phyloP scores from a whole-genome alignment of 2,329 filamentous ascomycete genomes.

The Aspergillus ibericus region DNA sequence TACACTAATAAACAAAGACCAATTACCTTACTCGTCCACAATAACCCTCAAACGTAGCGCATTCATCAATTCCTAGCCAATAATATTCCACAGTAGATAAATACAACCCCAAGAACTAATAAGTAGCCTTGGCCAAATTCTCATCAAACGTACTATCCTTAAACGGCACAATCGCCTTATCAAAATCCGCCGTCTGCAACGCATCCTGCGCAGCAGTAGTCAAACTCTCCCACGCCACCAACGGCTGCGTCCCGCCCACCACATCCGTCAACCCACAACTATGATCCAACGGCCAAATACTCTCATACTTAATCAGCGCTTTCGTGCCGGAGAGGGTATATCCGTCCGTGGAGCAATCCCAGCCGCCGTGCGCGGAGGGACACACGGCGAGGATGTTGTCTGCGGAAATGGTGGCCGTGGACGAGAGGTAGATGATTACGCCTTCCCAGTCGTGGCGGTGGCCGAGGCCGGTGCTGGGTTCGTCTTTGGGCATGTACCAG shows the following conservation, averaged over 20 bases:
- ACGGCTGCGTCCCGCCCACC: constrained; percentile 47
- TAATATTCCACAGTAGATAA: too few relatives aligned
- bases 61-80: too few relatives aligned
- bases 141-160: constrained; percentile 48
- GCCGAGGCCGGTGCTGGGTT: constrained; percentile 46
- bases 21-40: too few relatives aligned
- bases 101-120: constrained; percentile 21
- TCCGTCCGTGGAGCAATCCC: constrained; percentile 44
- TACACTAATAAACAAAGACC: too few relatives aligned
- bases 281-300: constrained; percentile 51
- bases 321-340: constrained; percentile 46
- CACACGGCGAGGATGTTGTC: constrained; percentile 51
- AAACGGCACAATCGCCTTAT: constrained; percentile 49
- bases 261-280: constrained; percentile 44
- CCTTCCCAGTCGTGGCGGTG: constrained; percentile 60
- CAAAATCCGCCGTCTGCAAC: constrained; percentile 50
- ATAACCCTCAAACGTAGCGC: too few relatives aligned
- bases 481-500: constrained; percentile 55
- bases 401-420: constrained; percentile 38
- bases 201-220: constrained; percentile 44
- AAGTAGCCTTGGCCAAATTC: constrained; percentile 45
- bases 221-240: constrained; percentile 54
- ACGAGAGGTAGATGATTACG: constrained; percentile 53
- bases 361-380: constrained; percentile 54
- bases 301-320: constrained; percentile 52